Conservation (phyloP, 192 early-diverging fungal genomes). For the Globomyces pollinis-pini region DNA sequence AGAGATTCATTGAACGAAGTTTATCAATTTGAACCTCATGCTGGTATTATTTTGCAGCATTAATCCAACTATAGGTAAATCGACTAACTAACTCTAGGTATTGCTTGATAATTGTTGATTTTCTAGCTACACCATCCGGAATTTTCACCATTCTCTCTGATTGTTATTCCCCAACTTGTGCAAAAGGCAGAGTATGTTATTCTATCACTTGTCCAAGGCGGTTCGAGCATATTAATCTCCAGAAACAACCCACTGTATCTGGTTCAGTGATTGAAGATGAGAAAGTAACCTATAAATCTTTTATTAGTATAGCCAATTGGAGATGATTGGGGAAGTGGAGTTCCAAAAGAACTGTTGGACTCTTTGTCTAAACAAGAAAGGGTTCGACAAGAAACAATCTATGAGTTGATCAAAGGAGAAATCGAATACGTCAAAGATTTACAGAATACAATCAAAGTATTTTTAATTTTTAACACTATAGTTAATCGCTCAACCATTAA, state of each 20-base stretch:
- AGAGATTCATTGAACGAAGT: constrained; percentile 78
- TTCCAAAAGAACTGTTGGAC: constrained; percentile 64
- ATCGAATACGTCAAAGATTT: constrained; percentile 87
- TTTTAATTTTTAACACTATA: neutral
- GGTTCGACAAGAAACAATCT: constrained; percentile 88
- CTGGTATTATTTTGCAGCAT: constrained; percentile 6
- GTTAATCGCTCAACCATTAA: constrained; percentile 28
- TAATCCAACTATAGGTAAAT: too few relatives aligned
- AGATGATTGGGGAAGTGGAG: constrained; percentile 65
- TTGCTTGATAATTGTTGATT: neutral
- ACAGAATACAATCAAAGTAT: constrained; percentile 35
- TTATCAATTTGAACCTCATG: constrained; percentile 67
- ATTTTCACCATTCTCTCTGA: constrained; percentile 85
- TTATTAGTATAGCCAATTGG: neutral
- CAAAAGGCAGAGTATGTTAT: constrained; percentile 78
- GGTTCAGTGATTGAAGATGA: too few relatives aligned
- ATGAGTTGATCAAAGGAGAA: constrained; percentile 85
- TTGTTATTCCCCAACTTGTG: constrained; percentile 92
- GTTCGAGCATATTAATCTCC: neutral
- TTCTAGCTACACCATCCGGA: constrained; percentile 55
- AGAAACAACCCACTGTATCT: neutral
- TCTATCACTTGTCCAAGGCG: constrained; percentile 79
- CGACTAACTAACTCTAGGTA: too few relatives aligned
- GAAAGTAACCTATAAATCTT: too few relatives aligned
- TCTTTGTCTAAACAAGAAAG: constrained; percentile 66